Conservation (phyloP, 208 protist genomes). For the Leptomonas seymouri region DNA sequence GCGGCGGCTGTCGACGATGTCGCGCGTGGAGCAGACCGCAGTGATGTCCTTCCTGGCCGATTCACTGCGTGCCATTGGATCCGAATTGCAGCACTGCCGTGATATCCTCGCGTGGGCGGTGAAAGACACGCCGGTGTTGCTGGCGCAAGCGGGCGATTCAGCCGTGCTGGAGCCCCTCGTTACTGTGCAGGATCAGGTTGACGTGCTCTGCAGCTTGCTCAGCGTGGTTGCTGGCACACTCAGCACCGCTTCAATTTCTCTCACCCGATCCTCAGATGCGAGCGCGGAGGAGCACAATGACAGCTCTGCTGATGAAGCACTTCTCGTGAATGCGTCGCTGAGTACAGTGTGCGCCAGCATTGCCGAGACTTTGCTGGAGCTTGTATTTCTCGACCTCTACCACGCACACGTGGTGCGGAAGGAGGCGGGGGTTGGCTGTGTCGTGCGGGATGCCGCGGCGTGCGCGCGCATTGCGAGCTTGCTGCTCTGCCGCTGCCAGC, state of each 20-base stretch:
- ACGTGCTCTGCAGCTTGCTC: constrained; percentile 38
- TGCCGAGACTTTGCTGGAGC: constrained; percentile 29
- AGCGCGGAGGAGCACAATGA: not conserved
- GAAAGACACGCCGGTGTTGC: constrained; percentile 26
- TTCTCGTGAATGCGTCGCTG: constrained; percentile 8
- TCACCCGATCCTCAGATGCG: no score
- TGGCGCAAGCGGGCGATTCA: constrained; percentile 26
- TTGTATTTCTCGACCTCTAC: constrained; percentile 24
- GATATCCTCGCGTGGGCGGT: constrained; percentile 24
- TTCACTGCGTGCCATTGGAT: constrained; percentile 31
- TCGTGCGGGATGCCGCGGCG: constrained; percentile 29
- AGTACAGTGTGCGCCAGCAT: constrained; percentile 27
- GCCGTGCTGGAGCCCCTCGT: constrained; percentile 37
- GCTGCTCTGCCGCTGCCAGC: constrained; percentile 49
- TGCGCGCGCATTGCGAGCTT: constrained; percentile 31
- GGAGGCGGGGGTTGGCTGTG: constrained; percentile 16
- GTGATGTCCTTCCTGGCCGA: constrained; percentile 34
- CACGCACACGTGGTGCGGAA: constrained; percentile 21
- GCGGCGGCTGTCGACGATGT: constrained; percentile 7
- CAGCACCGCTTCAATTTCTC: not conserved
- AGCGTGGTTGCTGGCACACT: constrained; percentile 26
- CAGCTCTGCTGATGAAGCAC: not conserved
- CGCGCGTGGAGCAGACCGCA: constrained; percentile 29
- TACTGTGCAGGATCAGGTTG: constrained; percentile 37
- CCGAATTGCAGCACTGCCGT: constrained; percentile 26